These are phyloP conservation scores for Lentinula lateritia DNA, from an alignment of 768 basidiomycete species.

Conservation along the genomic window DNA sequence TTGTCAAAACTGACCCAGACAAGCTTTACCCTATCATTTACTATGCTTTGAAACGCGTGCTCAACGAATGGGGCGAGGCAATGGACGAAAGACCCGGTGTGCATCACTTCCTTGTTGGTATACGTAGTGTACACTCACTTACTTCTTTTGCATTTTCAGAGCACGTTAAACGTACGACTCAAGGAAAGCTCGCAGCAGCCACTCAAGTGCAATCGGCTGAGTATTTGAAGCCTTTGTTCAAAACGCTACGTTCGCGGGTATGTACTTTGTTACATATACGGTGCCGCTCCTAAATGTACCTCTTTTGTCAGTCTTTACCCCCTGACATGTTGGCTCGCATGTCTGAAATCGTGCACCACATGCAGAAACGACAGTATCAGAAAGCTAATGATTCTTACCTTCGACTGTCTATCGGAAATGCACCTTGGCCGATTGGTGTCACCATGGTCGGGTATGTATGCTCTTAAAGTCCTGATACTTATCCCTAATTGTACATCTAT, in stretches of 20 bases:
- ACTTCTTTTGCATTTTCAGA: conserved; percentile 32
- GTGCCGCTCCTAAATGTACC: background rate
- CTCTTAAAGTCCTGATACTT: background rate
- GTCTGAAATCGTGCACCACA: conserved; percentile 92
- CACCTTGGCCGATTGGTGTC: conserved; percentile 99
- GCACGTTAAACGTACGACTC: conserved; percentile 77
- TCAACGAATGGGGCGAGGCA: conserved; percentile 96
- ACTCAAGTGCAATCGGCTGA: conserved; percentile 94
- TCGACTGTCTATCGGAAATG: conserved; percentile 94
- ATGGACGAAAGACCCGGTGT: conserved; percentile 91
- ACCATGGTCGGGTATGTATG: conserved; percentile 94
- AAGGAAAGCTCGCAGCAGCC: conserved; percentile 92
- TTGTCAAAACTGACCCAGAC: conserved; percentile 89
- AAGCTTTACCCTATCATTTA: conserved; percentile 97
- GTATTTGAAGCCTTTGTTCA: conserved; percentile 96
- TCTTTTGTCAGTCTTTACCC: conserved; percentile 55
- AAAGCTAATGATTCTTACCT: conserved; percentile 96
- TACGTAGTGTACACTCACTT: background rate
- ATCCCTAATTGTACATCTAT: background rate
- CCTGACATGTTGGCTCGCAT: conserved; percentile 80
- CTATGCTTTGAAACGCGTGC: conserved; percentile 84
- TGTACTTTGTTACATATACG: conserved; percentile 20
- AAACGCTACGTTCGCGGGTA: conserved; percentile 81
- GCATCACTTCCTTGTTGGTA: conserved; percentile 14
- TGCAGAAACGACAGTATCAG: conserved; percentile 96